Percentiles rank a stretch among this genome's conserved stretches.
phyloP scores from a whole-genome alignment of 306 rosid genomes.

The Mucuna pruriens region DNA sequence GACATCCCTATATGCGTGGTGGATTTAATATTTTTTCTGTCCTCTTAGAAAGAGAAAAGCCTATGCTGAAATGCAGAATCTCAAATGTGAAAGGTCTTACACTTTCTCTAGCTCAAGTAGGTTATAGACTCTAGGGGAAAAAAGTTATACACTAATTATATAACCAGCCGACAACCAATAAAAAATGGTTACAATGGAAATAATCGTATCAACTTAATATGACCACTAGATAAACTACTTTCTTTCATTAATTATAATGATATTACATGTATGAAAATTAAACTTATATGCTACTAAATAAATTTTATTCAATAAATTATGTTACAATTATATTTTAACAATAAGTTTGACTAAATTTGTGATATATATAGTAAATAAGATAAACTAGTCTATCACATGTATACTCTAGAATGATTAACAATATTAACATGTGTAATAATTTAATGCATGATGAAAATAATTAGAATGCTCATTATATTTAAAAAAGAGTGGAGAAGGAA shows the following conservation, averaged over 20 bases:
- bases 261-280: no score
- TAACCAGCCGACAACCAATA: neutral
- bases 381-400: neutral
- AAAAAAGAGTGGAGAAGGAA: neutral
- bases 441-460: neutral
- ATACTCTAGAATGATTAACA: neutral
- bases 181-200: neutral
- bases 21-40: constrained; percentile 20
- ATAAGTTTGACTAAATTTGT: neutral
- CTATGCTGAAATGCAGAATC: neutral
- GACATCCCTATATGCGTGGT: constrained; percentile 3
- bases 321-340: neutral
- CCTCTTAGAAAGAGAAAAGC: neutral
- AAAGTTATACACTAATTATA: neutral
- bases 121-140: neutral
- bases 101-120: neutral
- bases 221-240: neutral
- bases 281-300: neutral
- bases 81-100: neutral
- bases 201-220: neutral
- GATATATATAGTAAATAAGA: neutral
- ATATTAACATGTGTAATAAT: neutral
- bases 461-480: neutral
- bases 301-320: neutral
- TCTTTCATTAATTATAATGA: neutral